phyloP scores from a whole-genome alignment of 176 grass and related monocot genomes.

The Lolium rigidum region DNA sequence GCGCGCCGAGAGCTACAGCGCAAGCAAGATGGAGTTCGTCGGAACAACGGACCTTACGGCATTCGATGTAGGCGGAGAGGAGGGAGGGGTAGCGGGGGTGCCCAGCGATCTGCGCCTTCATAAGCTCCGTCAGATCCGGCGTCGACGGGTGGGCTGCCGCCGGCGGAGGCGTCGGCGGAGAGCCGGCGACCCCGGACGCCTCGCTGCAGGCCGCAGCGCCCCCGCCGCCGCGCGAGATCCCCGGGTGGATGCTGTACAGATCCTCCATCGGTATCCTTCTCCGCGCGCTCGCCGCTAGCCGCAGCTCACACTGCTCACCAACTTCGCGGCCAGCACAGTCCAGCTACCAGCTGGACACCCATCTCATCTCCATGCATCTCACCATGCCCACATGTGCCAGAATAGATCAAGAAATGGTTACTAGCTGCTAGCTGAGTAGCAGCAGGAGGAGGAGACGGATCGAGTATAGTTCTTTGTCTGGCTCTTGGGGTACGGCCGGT shows the following conservation, averaged over 20 bases:
- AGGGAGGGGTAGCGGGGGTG: conserved; percentile 90
- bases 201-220: conserved; percentile 36
- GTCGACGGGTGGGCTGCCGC: conserved; percentile 22
- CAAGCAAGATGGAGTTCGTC: not conserved
- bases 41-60: conserved; percentile 73
- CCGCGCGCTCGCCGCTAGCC: not conserved
- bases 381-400: not conserved
- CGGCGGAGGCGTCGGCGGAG: conserved; percentile 7
- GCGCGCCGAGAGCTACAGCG: not conserved
- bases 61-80: conserved; percentile 93
- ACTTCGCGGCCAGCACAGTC: not conserved
- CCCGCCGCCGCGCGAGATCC: conserved; percentile 53
- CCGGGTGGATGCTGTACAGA: conserved; percentile 59
- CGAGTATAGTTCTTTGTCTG: conserved; percentile 9
- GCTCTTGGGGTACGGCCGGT: conserved; percentile 7
- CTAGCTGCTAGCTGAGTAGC: not conserved
- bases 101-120: conserved; percentile 95
- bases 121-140: conserved; percentile 79
- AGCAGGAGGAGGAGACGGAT: not conserved
- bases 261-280: conserved; percentile 42
- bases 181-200: conserved; percentile 47
- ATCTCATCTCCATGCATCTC: conserved; percentile 32
- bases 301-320: conserved; percentile 18
- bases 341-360: not conserved
- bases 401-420: not conserved